A percentile compares a stretch with the other conserved stretches of the same genome.
phyloP scores from a whole-genome alignment of 2,329 filamentous ascomycete genomes.

The Parascedosporium putredinis region DNA sequence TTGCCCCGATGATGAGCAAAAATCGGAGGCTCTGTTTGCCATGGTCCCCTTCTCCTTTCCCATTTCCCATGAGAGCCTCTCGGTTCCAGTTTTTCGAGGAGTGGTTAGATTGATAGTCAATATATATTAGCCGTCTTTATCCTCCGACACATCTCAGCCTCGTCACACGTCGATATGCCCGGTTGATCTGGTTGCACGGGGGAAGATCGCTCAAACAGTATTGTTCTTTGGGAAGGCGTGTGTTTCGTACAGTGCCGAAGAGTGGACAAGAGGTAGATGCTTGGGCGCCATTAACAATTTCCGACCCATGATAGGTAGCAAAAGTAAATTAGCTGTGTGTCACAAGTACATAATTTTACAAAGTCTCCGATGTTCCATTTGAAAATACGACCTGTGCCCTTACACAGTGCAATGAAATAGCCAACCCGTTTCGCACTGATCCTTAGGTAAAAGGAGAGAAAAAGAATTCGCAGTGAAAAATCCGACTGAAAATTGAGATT shows the following conservation, averaged over 20 bases:
- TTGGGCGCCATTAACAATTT: neutral
- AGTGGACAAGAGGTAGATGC: neutral
- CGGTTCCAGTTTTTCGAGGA: neutral
- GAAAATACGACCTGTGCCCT: neutral
- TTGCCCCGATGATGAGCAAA: too few species aligned
- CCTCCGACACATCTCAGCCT: constrained; percentile 1
- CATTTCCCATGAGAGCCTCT: neutral
- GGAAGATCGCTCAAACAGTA: neutral
- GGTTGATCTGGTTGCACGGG: neutral
- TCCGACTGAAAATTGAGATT: neutral
- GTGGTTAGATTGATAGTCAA: neutral
- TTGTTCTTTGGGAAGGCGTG: neutral
- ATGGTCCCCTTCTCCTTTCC: too few species aligned
- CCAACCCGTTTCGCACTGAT: neutral
- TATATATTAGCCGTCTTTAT: neutral
- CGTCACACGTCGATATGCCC: neutral
- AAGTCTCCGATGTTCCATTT: neutral
- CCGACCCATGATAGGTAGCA: too few species aligned
- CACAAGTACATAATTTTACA: neutral
- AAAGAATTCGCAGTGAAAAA: neutral
- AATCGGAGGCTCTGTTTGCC: too few species aligned
- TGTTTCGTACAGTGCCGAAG: neutral
- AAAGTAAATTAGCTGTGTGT: too few species aligned
- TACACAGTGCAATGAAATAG: neutral
- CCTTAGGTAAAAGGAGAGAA: neutral